phyloP scores from a whole-genome alignment of 1,284 basidiomycete species.

The Marasmius oreades region DNA sequence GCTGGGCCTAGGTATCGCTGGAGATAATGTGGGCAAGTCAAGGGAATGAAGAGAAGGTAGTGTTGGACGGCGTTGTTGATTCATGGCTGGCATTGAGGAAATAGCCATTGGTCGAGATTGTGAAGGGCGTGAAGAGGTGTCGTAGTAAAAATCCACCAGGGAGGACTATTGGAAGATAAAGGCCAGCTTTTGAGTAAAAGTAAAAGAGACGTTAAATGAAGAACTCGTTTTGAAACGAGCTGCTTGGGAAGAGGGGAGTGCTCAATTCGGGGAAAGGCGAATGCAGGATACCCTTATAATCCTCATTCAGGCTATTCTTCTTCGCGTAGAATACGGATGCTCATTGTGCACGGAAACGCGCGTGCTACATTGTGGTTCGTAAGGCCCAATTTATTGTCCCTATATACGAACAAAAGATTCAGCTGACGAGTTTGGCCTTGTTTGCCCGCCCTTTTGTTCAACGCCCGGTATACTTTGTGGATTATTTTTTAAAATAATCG shows the following conservation, averaged over 20 bases:
- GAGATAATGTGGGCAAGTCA: conserved; percentile 35
- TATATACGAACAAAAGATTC: not conserved
- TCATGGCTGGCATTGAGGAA: conserved; percentile 20
- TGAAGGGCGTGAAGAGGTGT: conserved; percentile 1
- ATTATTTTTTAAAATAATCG: too few species aligned
- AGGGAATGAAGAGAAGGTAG: conserved; percentile 58
- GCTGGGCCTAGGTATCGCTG: conserved; percentile 16
- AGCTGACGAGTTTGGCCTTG: not conserved
- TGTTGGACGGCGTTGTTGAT: conserved; percentile 38
- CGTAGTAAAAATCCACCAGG: conserved; percentile 12
- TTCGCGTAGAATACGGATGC: not conserved
- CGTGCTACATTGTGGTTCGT: conserved; percentile 3
- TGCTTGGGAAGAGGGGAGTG: conserved; percentile 4
- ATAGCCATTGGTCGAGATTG: conserved; percentile 28
- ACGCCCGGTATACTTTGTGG: not conserved
- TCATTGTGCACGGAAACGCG: not conserved
- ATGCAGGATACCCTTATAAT: not conserved
- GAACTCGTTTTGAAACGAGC: conserved; percentile 4
- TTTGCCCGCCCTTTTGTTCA: not conserved
- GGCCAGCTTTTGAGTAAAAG: conserved; percentile 13
- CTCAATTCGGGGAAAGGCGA: not conserved
- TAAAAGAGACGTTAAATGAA: conserved; percentile 6
- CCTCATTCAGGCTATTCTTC: not conserved
- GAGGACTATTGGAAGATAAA: not conserved
- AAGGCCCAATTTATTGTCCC: not conserved